phyloP scores from a whole-genome alignment of 1,139 yeast genomes.

The Debaryomyces psychrophilus region DNA sequence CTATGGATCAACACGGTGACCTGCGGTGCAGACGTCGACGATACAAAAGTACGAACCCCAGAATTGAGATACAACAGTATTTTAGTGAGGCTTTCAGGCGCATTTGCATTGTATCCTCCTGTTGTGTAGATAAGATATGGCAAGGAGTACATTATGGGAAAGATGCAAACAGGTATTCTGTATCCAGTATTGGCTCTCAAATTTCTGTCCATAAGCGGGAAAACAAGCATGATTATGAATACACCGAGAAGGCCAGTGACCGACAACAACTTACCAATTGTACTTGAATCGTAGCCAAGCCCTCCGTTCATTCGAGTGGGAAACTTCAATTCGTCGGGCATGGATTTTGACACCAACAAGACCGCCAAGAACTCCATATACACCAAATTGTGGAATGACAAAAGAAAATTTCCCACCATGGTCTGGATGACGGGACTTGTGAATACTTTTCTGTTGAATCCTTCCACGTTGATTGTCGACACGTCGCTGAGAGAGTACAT shows the following conservation, averaged over 20 bases:
- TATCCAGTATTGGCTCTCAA: slow-evolving; percentile 50
- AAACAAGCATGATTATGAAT: slow-evolving; percentile 50
- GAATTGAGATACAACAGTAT: slow-evolving; percentile 30
- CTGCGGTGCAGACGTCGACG: slow-evolving; percentile 45
- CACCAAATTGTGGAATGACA: slow-evolving; percentile 55
- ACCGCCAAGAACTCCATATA: slow-evolving; percentile 64
- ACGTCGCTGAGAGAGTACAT: slow-evolving; percentile 12
- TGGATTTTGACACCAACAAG: slow-evolving; percentile 54
- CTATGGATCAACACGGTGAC: slow-evolving; percentile 49
- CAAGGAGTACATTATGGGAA: slow-evolving; percentile 53
- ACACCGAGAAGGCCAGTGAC: slow-evolving; percentile 61
- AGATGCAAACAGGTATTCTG: slow-evolving; percentile 40
- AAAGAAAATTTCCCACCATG: slow-evolving; percentile 43
- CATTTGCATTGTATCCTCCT: slow-evolving; percentile 30
- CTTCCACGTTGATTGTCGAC: slow-evolving; percentile 8
- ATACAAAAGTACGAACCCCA: slow-evolving; percentile 32
- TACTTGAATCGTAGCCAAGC: slow-evolving; percentile 40
- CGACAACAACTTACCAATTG: slow-evolving; percentile 59
- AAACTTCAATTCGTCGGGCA: slow-evolving; percentile 38
- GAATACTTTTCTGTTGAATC: slow-evolving; percentile 24
- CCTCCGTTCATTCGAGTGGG: slow-evolving; percentile 36
- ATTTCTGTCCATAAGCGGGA: slow-evolving; percentile 57
- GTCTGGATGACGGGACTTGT: slow-evolving; percentile 44
- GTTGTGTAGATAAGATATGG: slow-evolving; percentile 55
- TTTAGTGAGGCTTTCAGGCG: slow-evolving; percentile 29